These are phyloP conservation scores for Sideroxylon spinosum DNA, from an alignment of 179 eudicot species.

Conservation along the genomic window DNA sequence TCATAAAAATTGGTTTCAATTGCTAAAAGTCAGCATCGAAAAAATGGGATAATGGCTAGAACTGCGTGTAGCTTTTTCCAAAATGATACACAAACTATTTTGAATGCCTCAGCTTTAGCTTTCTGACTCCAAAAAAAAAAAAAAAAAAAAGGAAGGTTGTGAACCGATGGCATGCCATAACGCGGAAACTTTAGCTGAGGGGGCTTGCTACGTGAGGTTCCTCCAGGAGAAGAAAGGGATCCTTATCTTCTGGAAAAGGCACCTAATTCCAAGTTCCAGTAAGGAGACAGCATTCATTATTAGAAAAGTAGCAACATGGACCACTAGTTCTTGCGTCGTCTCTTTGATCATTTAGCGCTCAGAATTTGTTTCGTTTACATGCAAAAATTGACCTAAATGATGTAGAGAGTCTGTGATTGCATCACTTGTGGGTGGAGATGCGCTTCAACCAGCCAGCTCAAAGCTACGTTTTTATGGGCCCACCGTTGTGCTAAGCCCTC, in stretches of 20 bases:
- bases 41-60: not conserved
- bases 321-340: not conserved
- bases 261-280: conserved; percentile 13
- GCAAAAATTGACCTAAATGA: not conserved
- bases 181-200: conserved; percentile 4
- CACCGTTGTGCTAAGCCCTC: not conserved
- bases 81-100: not conserved
- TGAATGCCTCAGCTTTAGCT: not conserved
- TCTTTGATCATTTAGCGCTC: conserved; percentile 2
- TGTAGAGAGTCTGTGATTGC: conserved; percentile 1
- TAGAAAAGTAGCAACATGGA: not conserved
- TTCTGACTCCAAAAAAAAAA: not conserved
- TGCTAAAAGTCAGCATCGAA: not conserved
- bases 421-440: not conserved
- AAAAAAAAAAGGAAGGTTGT: not conserved
- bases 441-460: conserved; percentile 6
- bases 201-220: not conserved
- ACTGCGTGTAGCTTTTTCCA: not conserved
- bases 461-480: conserved; percentile 8
- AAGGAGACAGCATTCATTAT: not conserved
- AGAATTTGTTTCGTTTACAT: not conserved
- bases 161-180: not conserved
- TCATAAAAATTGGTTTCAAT: not conserved
- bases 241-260: not conserved
- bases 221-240: conserved; percentile 17